phyloP scores from a whole-genome alignment of 768 basidiomycete genomes.

The Rhodotorula kratochvilovae region DNA sequence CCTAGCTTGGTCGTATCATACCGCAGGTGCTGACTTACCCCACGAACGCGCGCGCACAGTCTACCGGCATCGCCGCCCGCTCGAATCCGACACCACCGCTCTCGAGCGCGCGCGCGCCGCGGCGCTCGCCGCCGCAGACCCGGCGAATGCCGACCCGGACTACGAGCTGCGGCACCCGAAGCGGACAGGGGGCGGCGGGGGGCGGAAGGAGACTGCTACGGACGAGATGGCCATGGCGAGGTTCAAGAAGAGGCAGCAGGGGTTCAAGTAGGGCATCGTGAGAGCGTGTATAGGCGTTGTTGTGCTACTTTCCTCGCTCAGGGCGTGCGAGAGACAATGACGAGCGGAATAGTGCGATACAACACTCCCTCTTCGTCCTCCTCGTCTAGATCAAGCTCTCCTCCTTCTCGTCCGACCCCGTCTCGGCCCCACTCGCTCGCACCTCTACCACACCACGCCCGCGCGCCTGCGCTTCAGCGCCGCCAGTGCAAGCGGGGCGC shows the following conservation, averaged over 20 bases:
- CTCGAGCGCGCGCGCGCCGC: slow-evolving; percentile 80
- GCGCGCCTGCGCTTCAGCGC: too few relatives aligned
- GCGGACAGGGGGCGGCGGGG: background rate
- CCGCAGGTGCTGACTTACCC: too few relatives aligned
- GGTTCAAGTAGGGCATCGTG: slow-evolving; percentile 6
- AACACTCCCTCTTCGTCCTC: too few relatives aligned
- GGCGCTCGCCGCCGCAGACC: slow-evolving; percentile 60
- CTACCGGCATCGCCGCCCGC: slow-evolving; percentile 73
- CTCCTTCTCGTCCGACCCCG: background rate
- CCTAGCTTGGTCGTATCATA: too few relatives aligned
- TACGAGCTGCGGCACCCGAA: slow-evolving; percentile 3
- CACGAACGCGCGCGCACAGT: slow-evolving; percentile 57
- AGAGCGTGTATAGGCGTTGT: too few relatives aligned
- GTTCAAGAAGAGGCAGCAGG: slow-evolving; percentile 85
- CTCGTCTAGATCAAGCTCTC: slow-evolving; percentile 2
- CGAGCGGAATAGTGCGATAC: too few relatives aligned
- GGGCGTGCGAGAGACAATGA: too few relatives aligned
- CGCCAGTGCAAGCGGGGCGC: background rate
- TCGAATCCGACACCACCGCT: slow-evolving; percentile 80
- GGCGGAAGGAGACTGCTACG: slow-evolving; percentile 60
- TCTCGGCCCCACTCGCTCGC: background rate
- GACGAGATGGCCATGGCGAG: slow-evolving; percentile 93
- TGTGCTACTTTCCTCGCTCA: too few relatives aligned
- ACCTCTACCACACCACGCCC: slow-evolving; percentile 1
- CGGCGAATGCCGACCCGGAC: slow-evolving; percentile 50